phyloP scores from a whole-genome alignment of 139 green algal species.

The Chlorella sp. region DNA sequence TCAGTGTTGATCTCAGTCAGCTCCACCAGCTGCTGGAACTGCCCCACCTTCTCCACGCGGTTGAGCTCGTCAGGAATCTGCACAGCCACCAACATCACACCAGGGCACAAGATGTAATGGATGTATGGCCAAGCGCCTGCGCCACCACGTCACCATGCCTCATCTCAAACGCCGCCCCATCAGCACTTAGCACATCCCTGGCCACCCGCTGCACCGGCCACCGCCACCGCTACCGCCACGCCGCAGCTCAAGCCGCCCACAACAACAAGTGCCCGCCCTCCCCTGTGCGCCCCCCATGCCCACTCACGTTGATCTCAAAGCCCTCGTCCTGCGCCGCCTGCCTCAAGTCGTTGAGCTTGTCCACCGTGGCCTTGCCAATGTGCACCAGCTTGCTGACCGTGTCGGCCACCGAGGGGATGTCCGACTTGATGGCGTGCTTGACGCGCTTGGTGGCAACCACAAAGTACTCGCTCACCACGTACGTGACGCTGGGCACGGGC shows the following conservation, averaged over 20 bases:
- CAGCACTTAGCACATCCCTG: too few species aligned
- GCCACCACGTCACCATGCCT: too few species aligned
- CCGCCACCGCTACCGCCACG: too few species aligned
- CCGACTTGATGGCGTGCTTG: slow-evolving; percentile 56
- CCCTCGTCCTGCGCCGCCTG: slow-evolving; percentile 21
- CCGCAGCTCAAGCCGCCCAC: too few species aligned
- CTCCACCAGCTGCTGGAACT: slow-evolving; percentile 53
- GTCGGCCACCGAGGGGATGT: slow-evolving; percentile 47
- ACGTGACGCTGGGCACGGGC: slow-evolving; percentile 38
- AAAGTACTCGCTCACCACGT: slow-evolving; percentile 54
- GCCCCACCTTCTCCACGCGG: slow-evolving; percentile 32
- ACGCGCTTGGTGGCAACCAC: slow-evolving; percentile 61
- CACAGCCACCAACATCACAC: too few species aligned
- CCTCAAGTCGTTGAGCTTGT: slow-evolving; percentile 40
- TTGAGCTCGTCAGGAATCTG: slow-evolving; percentile 13
- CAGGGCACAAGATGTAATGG: too few species aligned
- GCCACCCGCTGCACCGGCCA: slow-evolving; percentile 1
- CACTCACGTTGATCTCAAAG: slow-evolving; percentile 13
- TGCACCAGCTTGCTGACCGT: slow-evolving; percentile 55
- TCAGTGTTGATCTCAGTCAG: slow-evolving; percentile 56
- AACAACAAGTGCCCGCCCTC: too few species aligned
- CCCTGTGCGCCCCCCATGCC: too few species aligned
- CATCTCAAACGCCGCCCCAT: too few species aligned
- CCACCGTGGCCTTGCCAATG: slow-evolving; percentile 54
- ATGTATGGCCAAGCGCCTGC: too few species aligned